Conservation (phyloP, 805 yeast genomes). For the Cyberlindnera americana region DNA sequence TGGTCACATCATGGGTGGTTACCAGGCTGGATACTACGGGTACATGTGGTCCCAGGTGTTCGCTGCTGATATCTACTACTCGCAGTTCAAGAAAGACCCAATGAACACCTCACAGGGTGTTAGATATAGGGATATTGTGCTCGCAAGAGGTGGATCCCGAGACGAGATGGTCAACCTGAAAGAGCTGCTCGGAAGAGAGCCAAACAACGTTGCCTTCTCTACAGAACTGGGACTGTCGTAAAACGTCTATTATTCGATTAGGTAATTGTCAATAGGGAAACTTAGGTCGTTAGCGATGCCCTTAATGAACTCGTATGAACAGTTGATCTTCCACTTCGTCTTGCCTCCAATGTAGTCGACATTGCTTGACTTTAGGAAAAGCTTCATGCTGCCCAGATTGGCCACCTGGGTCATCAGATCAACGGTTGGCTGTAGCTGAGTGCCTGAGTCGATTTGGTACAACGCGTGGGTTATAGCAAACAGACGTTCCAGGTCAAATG, state of each 20-base stretch:
- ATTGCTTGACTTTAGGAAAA: constrained; percentile 32
- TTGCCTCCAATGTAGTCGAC: constrained; percentile 60
- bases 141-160: constrained; percentile 68
- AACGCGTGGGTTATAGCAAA: constrained; percentile 77
- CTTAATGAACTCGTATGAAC: constrained; percentile 61
- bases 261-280: constrained; percentile 62
- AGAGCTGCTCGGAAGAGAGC: constrained; percentile 72
- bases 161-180: constrained; percentile 64
- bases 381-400: constrained; percentile 33
- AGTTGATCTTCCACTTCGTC: constrained; percentile 76
- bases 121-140: constrained; percentile 63
- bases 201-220: constrained; percentile 69
- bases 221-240: constrained; percentile 53
- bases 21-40: constrained; percentile 85
- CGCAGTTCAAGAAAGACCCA: constrained; percentile 66
- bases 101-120: constrained; percentile 59
- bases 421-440: constrained; percentile 30
- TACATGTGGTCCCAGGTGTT: constrained; percentile 83
- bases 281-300: constrained; percentile 59
- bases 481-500: constrained; percentile 75
- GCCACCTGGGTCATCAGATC: constrained; percentile 34
- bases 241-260: constrained; percentile 33
- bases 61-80: constrained; percentile 77
- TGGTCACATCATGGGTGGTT: constrained; percentile 76
- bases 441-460: constrained; percentile 40